Base-by-base conservation (phyloP, 192 early-diverging fungal genomes). In the Coemansia umbellata region DNA sequence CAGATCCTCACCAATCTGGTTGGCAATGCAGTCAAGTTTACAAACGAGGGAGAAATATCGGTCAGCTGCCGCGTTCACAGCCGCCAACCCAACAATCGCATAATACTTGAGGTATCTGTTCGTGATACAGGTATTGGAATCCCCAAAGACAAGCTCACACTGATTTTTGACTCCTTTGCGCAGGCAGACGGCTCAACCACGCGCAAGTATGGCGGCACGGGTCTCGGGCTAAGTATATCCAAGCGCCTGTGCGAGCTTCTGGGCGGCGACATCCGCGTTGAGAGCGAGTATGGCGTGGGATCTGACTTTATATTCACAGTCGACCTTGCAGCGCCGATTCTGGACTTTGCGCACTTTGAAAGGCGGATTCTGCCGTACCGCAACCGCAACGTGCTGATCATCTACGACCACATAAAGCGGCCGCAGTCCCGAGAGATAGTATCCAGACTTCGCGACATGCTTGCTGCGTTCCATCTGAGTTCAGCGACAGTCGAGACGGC, bases 11-110 rank as follows among this genome's bases (percentile, higher is more conserved):
- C 86, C 8, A 93, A 93, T 43, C 66, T 93, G 21, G 86, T 88
- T 17, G 85, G 85, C 41, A 93, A 93, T 50, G 84, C 88, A n/a
- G 68, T 93, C 33, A 93, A 93, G 71, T 93, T 93, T 26, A 93
- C 89, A 14, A 84, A 80, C 2, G 79, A 82, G 47, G 89, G 87
- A 44, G 79, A 81, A 21, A 85, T 92, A 4, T 69, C 77, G 2
- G 68, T 92, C 2, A 63, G 62, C 39, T 80, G 80, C 50, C 69
- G 69, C 14, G 50, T 86, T n/a, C n/a, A 28, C 2, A 35, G 36
- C 15, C 57, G 43, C 54, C 35, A 55, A 21, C 27, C 31, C 21
- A 62, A 59, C 47, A 71, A 73, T 24, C 52, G 68, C 17, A 69
- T 87, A n/a, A 66, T 69, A 24, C 62, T 92, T 9, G 77, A 84